Base-by-base conservation (phyloP, 257 asterid genomes). In the Scutellaria baicalensis region DNA sequence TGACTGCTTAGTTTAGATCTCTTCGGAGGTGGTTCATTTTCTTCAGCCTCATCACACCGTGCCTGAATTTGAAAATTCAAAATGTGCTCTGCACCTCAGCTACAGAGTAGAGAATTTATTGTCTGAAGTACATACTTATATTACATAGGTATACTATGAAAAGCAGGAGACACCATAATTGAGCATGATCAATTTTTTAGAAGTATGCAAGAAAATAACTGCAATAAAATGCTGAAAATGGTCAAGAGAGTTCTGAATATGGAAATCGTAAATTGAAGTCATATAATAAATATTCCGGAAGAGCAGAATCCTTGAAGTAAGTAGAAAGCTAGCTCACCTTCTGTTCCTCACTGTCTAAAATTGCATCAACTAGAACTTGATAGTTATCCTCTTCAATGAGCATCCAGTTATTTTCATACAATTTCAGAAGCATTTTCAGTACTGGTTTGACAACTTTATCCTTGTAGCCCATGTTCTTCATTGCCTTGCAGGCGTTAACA, bases 341-440 rank as follows among this genome's bases (percentile, higher is more conserved):
- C 31, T 67, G 36, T 18, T 82, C 80, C 65, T 80, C 76, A 33
- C 73, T 65, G 42, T 78, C 78, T 27, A 85, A 71, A 57, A 80
- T 57, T 36, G 90, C 77, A 35, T 80, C 85, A 52, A 60, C 57
- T 56, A 85, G 85, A 64, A 77, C 87, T 45, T 65, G 69, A 49
- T 75, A 85, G 54, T 38, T 60, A 20, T 71, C 81, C 0, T 73
- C 84, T 80, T 84, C 87, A 67, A 84, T 82, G 55, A 66, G 79
- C 64, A 16, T 8, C 86, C 87, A 84, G 38, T 82, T 70, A 49
- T 76, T 62, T 17, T 71, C 71, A 63, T 84, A 82, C 57, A 64
- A 8, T 20, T 55, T 58, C 61, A 84, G 70, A 31, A 84, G 84
- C 27, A 47, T 45, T 40, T 52, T 67, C 43, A 84, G 66, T 31